A percentile compares a stretch with the other conserved stretches of the same genome.
Evolutionary conservation across 352 stramenopile genomes (phyloP).

Genomic region (Globisporangium camurandrum): DNA sequence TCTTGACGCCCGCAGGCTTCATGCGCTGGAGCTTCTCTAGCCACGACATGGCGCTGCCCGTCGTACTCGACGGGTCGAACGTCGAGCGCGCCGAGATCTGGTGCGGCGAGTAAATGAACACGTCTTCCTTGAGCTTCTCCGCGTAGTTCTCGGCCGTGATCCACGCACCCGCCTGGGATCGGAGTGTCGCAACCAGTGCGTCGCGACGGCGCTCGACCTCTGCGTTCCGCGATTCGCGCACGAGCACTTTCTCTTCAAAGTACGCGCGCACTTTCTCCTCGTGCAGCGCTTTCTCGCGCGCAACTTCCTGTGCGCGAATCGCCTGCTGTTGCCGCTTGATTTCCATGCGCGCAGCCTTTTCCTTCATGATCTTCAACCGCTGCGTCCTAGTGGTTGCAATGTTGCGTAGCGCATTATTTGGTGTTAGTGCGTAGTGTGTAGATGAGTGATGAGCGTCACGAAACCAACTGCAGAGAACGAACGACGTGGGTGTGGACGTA

Average conservation of each 20-base stretch:
- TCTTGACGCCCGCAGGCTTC: constrained; percentile 57
- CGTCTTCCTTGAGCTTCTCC: constrained; percentile 78
- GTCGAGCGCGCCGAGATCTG: constrained; percentile 56
- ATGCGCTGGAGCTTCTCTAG: constrained; percentile 85
- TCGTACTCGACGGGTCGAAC: constrained; percentile 62
- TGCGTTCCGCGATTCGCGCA: constrained; percentile 47
- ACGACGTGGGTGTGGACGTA: constrained; percentile 21
- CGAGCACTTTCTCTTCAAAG: constrained; percentile 75
- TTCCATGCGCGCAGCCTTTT: constrained; percentile 79
- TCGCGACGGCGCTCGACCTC: constrained; percentile 64
- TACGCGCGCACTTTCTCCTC: constrained; percentile 71
- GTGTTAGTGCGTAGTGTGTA: background rate
- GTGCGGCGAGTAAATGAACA: constrained; percentile 79
- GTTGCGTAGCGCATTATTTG: too few species aligned
- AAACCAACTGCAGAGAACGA: background rate
- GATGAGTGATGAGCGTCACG: background rate
- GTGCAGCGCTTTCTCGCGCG: constrained; percentile 69
- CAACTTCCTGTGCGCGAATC: constrained; percentile 75
- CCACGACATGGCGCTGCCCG: constrained; percentile 73
- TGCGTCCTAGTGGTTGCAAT: constrained; percentile 33
- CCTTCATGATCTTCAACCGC: constrained; percentile 80
- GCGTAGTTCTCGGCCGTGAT: constrained; percentile 64
- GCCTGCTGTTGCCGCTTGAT: constrained; percentile 84
- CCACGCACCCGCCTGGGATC: constrained; percentile 58
- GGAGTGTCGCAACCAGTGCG: constrained; percentile 51